Evolutionary conservation across 1,139 yeast genomes (phyloP).

Genomic region (Yamadazyma blattariae): DNA sequence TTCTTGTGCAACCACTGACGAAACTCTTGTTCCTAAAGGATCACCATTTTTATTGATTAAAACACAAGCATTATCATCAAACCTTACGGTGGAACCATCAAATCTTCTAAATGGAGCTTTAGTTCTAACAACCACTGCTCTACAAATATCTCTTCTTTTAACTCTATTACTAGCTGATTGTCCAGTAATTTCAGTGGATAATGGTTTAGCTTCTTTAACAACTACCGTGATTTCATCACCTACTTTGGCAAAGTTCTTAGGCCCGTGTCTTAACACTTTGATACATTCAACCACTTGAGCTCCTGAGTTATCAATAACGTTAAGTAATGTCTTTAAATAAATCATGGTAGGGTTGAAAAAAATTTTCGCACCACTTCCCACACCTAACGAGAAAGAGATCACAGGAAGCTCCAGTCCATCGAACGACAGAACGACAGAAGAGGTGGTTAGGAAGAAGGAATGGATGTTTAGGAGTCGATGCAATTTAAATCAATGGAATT

Average conservation of each 20-base stretch:
- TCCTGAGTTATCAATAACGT: slow-evolving; percentile 93
- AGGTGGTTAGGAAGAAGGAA: too few relatives aligned
- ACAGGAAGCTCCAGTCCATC: too few relatives aligned
- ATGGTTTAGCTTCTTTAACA: slow-evolving; percentile 85
- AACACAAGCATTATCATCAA: slow-evolving; percentile 97
- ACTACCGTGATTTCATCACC: slow-evolving; percentile 96
- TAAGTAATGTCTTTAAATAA: slow-evolving; percentile 81
- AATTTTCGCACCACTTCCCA: not conserved
- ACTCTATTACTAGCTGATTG: slow-evolving; percentile 76
- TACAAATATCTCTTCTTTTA: slow-evolving; percentile 92
- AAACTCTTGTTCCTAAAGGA: slow-evolving; percentile 92
- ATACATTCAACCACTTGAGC: slow-evolving; percentile 95
- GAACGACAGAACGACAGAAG: too few relatives aligned
- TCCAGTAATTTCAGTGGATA: slow-evolving; percentile 60
- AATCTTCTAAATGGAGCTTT: slow-evolving; percentile 80
- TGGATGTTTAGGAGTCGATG: not conserved
- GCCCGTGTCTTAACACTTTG: slow-evolving; percentile 88
- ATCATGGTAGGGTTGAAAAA: slow-evolving; percentile 50
- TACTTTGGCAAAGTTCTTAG: slow-evolving; percentile 75
- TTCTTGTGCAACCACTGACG: slow-evolving; percentile 90
- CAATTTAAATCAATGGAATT: slow-evolving; percentile 9
- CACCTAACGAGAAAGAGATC: not conserved
- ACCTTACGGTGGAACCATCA: slow-evolving; percentile 84
- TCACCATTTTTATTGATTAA: slow-evolving; percentile 88
- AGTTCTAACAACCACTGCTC: slow-evolving; percentile 93